Conservation (phyloP, 257 asterid species). For the Nicotiana noctiflora region DNA sequence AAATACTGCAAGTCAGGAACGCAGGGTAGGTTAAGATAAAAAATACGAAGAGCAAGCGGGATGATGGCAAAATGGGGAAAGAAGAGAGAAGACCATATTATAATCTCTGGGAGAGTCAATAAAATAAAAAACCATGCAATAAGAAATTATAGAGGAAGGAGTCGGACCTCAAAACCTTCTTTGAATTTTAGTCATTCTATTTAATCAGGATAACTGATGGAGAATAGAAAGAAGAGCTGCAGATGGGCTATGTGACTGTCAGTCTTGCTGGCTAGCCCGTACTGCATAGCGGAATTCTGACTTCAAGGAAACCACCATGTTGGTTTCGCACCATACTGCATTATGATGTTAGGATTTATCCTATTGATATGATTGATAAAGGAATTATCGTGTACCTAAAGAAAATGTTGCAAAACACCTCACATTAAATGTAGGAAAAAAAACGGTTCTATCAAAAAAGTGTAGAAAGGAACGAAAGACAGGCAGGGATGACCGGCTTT, state of each 20-base stretch:
- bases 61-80: background rate
- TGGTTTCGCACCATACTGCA: background rate
- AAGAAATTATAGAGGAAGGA: background rate
- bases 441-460: too few relatives aligned
- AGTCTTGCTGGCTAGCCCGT: background rate
- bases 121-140: background rate
- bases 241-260: background rate
- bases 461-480: background rate
- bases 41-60: background rate
- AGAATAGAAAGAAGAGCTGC: background rate
- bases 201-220: background rate
- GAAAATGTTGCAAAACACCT: background rate
- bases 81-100: background rate
- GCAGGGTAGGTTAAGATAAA: background rate
- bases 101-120: background rate
- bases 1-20: background rate
- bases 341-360: background rate
- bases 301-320: background rate
- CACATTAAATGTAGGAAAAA: background rate
- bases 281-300: background rate
- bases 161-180: background rate
- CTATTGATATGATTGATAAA: background rate
- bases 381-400: background rate
- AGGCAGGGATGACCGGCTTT: background rate
- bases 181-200: too few relatives aligned